Conservation (phyloP, 1,139 yeast species). For the Nadsonia starkeyi-henricii region DNA sequence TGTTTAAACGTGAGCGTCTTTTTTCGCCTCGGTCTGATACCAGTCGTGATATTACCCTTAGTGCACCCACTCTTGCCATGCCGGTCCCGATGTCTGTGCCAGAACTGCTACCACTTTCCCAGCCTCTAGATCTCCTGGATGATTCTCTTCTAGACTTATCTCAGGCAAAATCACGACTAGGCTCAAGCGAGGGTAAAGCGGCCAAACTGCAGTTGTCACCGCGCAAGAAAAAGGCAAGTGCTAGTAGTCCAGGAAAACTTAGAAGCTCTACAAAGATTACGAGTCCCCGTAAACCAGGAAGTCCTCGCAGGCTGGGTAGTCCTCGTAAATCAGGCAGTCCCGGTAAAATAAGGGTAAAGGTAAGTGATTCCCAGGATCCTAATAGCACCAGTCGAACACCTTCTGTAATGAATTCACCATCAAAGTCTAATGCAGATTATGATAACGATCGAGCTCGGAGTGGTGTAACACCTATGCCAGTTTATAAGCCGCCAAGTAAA, state of each 20-base stretch:
- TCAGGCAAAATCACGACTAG: neutral
- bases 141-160: neutral
- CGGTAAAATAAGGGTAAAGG: neutral
- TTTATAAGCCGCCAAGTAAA: neutral
- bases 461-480: neutral
- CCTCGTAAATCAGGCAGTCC: neutral
- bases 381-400: neutral
- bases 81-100: neutral
- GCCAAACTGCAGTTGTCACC: neutral
- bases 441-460: neutral
- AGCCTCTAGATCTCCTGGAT: neutral
- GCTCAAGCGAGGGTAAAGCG: neutral
- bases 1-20: neutral
- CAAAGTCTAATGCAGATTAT: neutral
- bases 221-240: neutral
- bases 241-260: neutral
- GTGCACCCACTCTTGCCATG: neutral
- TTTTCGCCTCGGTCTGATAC: neutral
- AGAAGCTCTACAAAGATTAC: neutral
- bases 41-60: neutral
- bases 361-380: neutral
- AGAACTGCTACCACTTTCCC: neutral
- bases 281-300: neutral
- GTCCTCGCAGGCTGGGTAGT: neutral
- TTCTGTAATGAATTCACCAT: neutral